A percentile compares a stretch with the other conserved stretches of the same genome.
These are phyloP conservation scores for Boechera divaricarpa DNA, from an alignment of 345 rosid species.

Conservation along the genomic window DNA sequence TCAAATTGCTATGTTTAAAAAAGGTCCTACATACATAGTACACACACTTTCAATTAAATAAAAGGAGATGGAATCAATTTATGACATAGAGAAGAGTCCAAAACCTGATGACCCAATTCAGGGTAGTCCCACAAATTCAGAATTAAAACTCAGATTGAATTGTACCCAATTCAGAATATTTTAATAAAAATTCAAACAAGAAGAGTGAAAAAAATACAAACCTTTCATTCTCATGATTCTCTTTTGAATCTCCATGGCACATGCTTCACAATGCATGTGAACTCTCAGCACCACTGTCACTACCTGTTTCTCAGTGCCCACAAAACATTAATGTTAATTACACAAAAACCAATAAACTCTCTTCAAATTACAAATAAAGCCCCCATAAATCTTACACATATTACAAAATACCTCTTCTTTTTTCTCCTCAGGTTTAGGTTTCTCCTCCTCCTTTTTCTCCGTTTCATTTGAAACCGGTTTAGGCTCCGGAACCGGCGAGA, in stretches of 20 bases:
- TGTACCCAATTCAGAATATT: constrained; percentile 35
- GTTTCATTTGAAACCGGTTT: constrained; percentile 59
- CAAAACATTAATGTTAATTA: constrained; percentile 27
- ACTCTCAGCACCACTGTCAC: constrained; percentile 73
- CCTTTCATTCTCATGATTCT: constrained; percentile 91
- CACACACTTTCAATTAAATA: constrained; percentile 18
- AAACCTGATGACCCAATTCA: constrained; percentile 35
- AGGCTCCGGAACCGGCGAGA: constrained; percentile 88
- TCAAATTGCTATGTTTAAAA: constrained; percentile 16
- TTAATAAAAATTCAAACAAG: not conserved
- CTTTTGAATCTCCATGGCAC: constrained; percentile 86
- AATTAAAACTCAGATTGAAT: constrained; percentile 32
- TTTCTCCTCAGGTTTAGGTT: constrained; percentile 64
- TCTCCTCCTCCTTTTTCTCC: constrained; percentile 61
- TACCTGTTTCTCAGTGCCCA: constrained; percentile 50
- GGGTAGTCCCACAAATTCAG: constrained; percentile 36
- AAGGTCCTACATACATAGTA: constrained; percentile 40
- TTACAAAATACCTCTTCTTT: constrained; percentile 68
- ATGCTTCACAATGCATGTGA: constrained; percentile 97
- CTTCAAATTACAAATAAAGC: not conserved
- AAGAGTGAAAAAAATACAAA: constrained; percentile 25
- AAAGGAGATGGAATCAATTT: constrained; percentile 28
- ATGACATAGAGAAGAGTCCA: constrained; percentile 41
- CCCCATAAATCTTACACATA: not conserved
- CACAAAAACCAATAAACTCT: not conserved